Evolutionary conservation across 1,284 basidiomycete genomes (phyloP).

Genomic region (Melampsora larici-populina): DNA sequence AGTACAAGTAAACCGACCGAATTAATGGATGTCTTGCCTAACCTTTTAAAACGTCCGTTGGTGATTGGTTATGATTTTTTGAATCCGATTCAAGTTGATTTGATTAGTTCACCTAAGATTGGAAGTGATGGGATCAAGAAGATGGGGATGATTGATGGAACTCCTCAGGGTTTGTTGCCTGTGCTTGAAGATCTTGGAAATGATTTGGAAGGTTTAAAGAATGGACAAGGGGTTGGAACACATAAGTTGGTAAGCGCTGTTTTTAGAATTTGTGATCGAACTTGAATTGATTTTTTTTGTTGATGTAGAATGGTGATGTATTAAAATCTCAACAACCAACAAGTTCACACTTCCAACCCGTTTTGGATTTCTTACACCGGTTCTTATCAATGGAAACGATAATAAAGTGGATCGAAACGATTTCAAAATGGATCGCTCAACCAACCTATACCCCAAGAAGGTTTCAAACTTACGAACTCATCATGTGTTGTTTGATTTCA

Average conservation of each 20-base stretch:
- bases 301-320: constrained; percentile 19
- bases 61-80: constrained; percentile 19
- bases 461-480: constrained; percentile 57
- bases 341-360: too few species aligned
- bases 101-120: background rate
- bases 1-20: background rate
- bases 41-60: constrained; percentile 17
- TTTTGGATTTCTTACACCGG: too few species aligned
- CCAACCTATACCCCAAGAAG: constrained; percentile 35
- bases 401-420: constrained; percentile 39
- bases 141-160: constrained; percentile 18
- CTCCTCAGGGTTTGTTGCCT: constrained; percentile 27
- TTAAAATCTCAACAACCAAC: constrained; percentile 24
- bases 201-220: constrained; percentile 5
- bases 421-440: background rate
- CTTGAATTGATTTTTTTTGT: background rate
- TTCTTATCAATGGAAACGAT: constrained; percentile 35
- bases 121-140: too few species aligned
- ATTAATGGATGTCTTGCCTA: constrained; percentile 9
- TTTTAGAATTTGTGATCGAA: background rate
- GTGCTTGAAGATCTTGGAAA: constrained; percentile 26
- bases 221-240: background rate
- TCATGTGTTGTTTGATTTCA: constrained; percentile 77
- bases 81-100: constrained; percentile 1
- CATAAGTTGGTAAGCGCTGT: constrained; percentile 12